Base-by-base conservation (phyloP, 2,329 filamentous ascomycete species). In the Apiospora koreana region DNA sequence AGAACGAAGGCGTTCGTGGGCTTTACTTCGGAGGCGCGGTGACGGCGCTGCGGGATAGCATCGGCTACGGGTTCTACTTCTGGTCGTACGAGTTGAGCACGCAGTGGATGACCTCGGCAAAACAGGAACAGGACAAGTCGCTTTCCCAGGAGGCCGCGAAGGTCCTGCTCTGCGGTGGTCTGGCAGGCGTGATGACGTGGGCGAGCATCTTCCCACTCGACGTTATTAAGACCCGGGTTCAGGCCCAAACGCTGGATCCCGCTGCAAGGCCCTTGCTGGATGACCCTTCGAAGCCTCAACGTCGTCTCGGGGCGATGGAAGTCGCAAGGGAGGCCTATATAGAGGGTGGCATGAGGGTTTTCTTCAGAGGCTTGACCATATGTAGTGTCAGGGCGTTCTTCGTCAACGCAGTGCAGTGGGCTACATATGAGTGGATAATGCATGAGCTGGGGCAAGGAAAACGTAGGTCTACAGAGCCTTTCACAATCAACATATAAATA, bases 61-160 rank as follows among this genome's bases (percentile, higher is more conserved):
- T 98, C 69, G 95, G 95, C n/a, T 98, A 98, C 81, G 95, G 95
- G 0, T 98, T 98, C 80, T 98, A 98, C 79, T 98, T 98, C 80
- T 97, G 93, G 93, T 92, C 92, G 1, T 98, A 98, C 78, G 93
- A 97, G 80, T 83, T 95, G 71, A 89, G 86, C 73, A 94, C 92
- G 73, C 86, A 88, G 45, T 83, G 85, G 69, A 84, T 90, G 80
- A 83, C 83, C 23, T 82, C 81, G 45, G 38, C 38, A 31, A 66
- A 69, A 18, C 41, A 16, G 23, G 48, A 23, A 3, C 9, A 43
- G 21, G 46, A 45, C 21, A 64, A 31, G 64, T 77, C 77, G 0
- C 70, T 79, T 62, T 75, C 81, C 16, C 80, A 86, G 25, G 86
- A 81, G 68, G 87, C 91, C 1, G 81, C 88, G 45, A 92, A 91